These are phyloP conservation scores for Leccinum fuscescens DNA, from an alignment of 1,284 basidiomycete species.

Conservation along the genomic window DNA sequence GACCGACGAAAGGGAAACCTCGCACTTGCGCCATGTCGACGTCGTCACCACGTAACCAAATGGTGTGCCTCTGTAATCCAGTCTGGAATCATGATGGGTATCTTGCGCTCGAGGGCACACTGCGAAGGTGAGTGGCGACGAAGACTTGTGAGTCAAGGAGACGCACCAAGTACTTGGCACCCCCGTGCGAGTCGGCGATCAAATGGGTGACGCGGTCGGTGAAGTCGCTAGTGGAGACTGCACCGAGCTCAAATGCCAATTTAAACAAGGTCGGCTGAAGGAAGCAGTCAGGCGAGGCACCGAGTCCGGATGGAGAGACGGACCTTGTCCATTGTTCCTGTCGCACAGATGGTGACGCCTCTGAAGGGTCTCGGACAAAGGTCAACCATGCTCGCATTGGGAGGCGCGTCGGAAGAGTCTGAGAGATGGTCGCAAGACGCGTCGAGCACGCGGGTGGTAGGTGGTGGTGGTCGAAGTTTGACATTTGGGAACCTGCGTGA, in stretches of 20 bases:
- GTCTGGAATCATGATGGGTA: conserved; percentile 69
- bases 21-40: conserved; percentile 56
- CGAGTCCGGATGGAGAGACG: conserved; percentile 14
- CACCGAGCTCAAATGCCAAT: conserved; percentile 74
- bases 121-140: conserved; percentile 30
- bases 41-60: conserved; percentile 77
- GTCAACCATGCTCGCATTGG: conserved; percentile 43
- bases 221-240: conserved; percentile 60
- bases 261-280: conserved; percentile 64
- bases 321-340: conserved; percentile 70
- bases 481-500: conserved; percentile 67
- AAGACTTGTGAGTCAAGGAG: neutral
- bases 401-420: conserved; percentile 28
- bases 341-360: conserved; percentile 66
- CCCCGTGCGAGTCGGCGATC: conserved; percentile 64
- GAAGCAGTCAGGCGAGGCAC: neutral
- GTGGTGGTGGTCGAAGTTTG: conserved; percentile 61
- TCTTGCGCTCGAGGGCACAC: conserved; percentile 72
- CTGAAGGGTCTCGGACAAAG: conserved; percentile 65
- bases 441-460: conserved; percentile 4
- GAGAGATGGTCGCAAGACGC: conserved; percentile 24
- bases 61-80: conserved; percentile 67
- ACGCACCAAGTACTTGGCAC: conserved; percentile 72
- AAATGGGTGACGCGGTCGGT: conserved; percentile 82
- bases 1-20: conserved; percentile 7